Conservation (phyloP, 257 asterid genomes). For the Gentiana dahurica region DNA sequence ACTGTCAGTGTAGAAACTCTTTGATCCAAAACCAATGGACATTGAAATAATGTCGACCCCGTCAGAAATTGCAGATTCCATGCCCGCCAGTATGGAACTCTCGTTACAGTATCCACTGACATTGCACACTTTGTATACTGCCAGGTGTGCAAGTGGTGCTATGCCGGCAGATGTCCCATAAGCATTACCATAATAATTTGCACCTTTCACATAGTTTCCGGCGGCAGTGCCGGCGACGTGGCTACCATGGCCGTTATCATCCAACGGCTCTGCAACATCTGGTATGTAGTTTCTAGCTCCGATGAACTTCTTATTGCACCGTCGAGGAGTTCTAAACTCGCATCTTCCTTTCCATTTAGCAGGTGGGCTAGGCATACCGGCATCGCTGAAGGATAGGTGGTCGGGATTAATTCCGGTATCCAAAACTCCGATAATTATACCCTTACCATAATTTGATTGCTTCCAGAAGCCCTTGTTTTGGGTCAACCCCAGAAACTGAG, state of each 20-base stretch:
- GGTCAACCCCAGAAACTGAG: conserved; percentile 8
- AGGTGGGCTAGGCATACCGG: conserved; percentile 11
- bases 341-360: conserved; percentile 14
- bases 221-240: conserved; percentile 13
- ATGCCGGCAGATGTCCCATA: conserved; percentile 9
- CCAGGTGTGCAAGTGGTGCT: conserved; percentile 15
- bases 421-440: conserved; percentile 11
- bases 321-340: background rate
- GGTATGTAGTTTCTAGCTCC: conserved; percentile 3
- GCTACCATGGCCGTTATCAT: conserved; percentile 12
- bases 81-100: conserved; percentile 9
- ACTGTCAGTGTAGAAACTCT: background rate
- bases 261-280: background rate
- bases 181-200: conserved; percentile 13
- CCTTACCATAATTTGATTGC: conserved; percentile 8
- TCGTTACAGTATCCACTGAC: conserved; percentile 1
- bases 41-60: conserved; percentile 11
- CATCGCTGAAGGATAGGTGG: conserved; percentile 13
- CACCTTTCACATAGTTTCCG: conserved; percentile 11
- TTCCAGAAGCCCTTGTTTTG: conserved; percentile 10
- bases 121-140: conserved; percentile 6
- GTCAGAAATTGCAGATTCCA: conserved; percentile 7
- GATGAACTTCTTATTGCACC: conserved; percentile 11
- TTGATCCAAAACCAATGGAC: background rate
- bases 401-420: conserved; percentile 10